Conservation (phyloP, 1,284 basidiomycete species). For the Boletellus deceptivus region DNA sequence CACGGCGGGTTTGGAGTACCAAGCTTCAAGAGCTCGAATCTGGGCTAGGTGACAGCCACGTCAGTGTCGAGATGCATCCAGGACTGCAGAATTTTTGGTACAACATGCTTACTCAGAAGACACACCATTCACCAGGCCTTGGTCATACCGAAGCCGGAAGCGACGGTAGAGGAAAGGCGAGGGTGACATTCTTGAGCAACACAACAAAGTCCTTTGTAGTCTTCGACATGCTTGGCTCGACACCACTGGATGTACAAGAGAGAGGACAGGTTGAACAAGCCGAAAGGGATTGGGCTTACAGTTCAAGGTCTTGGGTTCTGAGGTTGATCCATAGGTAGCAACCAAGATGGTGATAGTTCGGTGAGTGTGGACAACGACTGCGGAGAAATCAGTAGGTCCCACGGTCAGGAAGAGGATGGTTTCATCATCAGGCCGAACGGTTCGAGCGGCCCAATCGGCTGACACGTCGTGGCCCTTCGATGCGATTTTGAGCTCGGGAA, state of each 20-base stretch:
- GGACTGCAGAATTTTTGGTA: constrained; percentile 21
- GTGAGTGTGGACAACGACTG: constrained; percentile 35
- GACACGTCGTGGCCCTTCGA: constrained; percentile 3
- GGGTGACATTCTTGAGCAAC: constrained; percentile 27
- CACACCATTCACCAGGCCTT: constrained; percentile 32
- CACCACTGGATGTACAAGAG: constrained; percentile 34
- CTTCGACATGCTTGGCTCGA: constrained; percentile 39
- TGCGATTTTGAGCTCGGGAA: constrained; percentile 21
- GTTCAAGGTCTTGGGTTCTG: constrained; percentile 22
- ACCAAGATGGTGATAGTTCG: constrained; percentile 31
- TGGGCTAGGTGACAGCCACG: constrained; percentile 10
- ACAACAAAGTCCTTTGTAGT: constrained; percentile 36
- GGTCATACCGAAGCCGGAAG: constrained; percentile 43
- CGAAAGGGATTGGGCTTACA: constrained; percentile 23
- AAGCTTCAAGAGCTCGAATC: constrained; percentile 20
- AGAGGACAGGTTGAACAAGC: constrained; percentile 32
- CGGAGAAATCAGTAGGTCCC: constrained; percentile 36
- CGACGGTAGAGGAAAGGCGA: constrained; percentile 26
- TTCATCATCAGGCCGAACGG: constrained; percentile 23
- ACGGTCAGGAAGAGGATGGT: constrained; percentile 34
- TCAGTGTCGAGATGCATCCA: constrained; percentile 28
- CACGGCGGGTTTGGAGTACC: constrained; percentile 27
- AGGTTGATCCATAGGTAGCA: constrained; percentile 24
- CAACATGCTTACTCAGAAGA: neutral
- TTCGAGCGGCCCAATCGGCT: neutral